Percentiles rank a stretch among this genome's conserved stretches.
Conservation (phyloP, 73 alveolate genomes). For the Paramecium bursaria region DNA sequence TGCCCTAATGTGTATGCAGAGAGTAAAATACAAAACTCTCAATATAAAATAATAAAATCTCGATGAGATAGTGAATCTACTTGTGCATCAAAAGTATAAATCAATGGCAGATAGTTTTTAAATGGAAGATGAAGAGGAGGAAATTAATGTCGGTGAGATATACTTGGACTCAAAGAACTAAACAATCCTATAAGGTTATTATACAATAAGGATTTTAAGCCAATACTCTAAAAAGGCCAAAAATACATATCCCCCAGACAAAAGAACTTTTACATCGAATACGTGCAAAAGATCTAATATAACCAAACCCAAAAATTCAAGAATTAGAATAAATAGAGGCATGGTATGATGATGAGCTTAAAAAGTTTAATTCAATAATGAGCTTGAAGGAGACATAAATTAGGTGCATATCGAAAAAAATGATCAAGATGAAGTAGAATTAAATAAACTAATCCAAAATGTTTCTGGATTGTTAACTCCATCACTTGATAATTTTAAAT, state of each 20-base stretch:
- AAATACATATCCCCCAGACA: too few species aligned
- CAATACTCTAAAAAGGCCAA: slow-evolving; percentile 3
- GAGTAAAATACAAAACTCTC: too few species aligned
- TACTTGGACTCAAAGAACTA: slow-evolving; percentile 4
- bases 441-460: background rate
- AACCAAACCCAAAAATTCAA: background rate
- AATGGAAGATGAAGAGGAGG: background rate
- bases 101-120: background rate
- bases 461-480: slow-evolving; percentile 14
- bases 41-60: too few species aligned
- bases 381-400: slow-evolving; percentile 16
- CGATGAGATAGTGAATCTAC: slow-evolving; percentile 6
- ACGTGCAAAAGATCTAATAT: background rate
- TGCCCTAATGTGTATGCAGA: too few species aligned
- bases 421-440: background rate
- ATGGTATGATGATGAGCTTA: slow-evolving; percentile 27
- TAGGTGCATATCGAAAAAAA: background rate
- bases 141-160: slow-evolving; percentile 1
- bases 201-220: background rate
- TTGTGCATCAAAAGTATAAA: slow-evolving; percentile 8
- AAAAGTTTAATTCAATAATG: slow-evolving; percentile 16
- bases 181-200: background rate
- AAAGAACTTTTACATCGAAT: too few species aligned
- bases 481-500: background rate
- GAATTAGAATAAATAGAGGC: background rate